Base-by-base conservation (phyloP, 2,329 filamentous ascomycete genomes). In the Colletotrichum spinosum region DNA sequence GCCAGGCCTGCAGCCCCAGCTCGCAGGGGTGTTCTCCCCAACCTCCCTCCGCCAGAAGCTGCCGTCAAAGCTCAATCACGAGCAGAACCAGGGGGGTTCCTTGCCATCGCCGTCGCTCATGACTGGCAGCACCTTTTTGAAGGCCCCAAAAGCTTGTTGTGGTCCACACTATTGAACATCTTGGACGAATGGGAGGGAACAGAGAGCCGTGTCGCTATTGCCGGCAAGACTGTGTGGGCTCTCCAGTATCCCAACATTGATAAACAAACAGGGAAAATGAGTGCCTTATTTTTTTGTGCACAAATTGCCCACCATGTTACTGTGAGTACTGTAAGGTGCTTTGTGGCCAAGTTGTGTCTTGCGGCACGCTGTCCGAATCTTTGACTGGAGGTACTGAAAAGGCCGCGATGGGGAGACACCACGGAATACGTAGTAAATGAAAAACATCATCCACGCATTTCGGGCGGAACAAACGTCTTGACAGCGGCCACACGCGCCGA, bases 71-170 rank as follows among this genome's bases (percentile, higher is more conserved):
- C 58, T 65, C 62, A 56, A 48, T 52, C 58, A 52, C 62, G 58
- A 62, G 62, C 35, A 64, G 34, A 57, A 38, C 41, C 33, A 37
- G 12, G 39, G 39, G 39, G 44, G 46, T 34, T 34, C 34, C 34
- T 55, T 33, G 33, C 42, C 8, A 8, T 52, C 50, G 41, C 51
- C 37, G 54, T 55, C 49, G 58, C 48, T 37, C 66, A 63, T 58
- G 55, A 61, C 61, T 65, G 65, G 53, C 62, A 67, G 62, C 56
- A 50, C 62, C 41, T 49, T n/a, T n/a, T 57, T 54, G 52, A 15
- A 25, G 63, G 57, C 42, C 38, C 57, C 37, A 55, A 68, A 68
- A 68, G 66, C 66, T 68, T 68, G 63, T 67, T 68, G 63, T 58
- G 58, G 53, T 66, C 63, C 63, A 66, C 58, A 38, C 35, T 56